Percentiles rank a stretch among this genome's conserved stretches.
Evolutionary conservation across 1,139 yeast species (phyloP).

Genomic region (Meyerozyma athensensis): DNA sequence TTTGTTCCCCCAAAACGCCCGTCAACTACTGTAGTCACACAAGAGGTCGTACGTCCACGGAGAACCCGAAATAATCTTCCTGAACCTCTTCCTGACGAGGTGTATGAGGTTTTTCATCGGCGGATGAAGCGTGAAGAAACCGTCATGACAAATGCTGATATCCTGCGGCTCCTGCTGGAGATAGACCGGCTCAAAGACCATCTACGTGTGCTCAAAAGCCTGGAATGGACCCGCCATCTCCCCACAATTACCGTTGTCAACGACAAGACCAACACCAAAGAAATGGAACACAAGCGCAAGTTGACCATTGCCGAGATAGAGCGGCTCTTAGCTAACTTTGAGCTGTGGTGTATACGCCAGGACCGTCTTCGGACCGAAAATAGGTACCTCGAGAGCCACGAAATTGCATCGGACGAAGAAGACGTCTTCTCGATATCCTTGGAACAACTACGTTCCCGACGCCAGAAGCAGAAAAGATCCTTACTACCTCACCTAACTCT

Average conservation of each 20-base stretch:
- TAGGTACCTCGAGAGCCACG: background rate
- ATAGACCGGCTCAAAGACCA: conserved; percentile 46
- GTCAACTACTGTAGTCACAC: conserved; percentile 2
- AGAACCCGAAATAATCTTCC: conserved; percentile 1
- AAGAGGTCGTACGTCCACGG: background rate
- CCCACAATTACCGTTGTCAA: conserved; percentile 51
- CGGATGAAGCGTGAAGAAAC: conserved; percentile 65
- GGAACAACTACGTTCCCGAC: background rate
- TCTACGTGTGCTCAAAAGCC: conserved; percentile 41
- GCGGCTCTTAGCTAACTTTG: conserved; percentile 42
- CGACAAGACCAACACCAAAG: conserved; percentile 42
- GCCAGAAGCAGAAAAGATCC: background rate
- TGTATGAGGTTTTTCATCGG: conserved; percentile 49
- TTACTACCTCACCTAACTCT: conserved; percentile 1
- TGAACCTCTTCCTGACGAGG: conserved; percentile 44
- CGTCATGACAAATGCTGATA: conserved; percentile 56
- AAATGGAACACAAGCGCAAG: conserved; percentile 44
- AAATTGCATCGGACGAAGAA: background rate
- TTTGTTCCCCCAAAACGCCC: background rate
- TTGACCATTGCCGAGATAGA: conserved; percentile 51
- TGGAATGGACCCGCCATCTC: conserved; percentile 53
- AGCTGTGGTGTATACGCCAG: conserved; percentile 36
- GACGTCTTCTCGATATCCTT: background rate
- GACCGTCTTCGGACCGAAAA: conserved; percentile 22
- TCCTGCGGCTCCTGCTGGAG: conserved; percentile 45